Percentiles rank a stretch among this genome's conserved stretches.
Conservation (phyloP, 257 asterid species). For the Vinca minor region DNA sequence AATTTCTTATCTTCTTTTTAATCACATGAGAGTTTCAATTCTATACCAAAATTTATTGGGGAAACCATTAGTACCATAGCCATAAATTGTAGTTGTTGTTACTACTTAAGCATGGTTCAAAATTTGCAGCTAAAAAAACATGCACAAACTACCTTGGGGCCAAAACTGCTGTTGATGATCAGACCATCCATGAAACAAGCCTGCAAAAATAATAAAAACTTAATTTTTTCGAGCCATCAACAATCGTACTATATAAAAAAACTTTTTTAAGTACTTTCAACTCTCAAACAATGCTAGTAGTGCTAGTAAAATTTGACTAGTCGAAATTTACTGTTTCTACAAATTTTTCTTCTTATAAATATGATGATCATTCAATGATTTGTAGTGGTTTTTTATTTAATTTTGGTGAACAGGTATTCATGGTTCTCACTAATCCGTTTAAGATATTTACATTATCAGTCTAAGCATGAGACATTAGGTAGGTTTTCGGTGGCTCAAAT, state of each 20-base stretch:
- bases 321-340: conserved; percentile 6
- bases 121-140: neutral
- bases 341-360: no score
- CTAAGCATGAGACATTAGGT: no score
- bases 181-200: conserved; percentile 9
- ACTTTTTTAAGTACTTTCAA: conserved; percentile 6
- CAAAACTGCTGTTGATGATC: neutral
- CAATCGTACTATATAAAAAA: conserved; percentile 12
- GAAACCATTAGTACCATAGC: neutral
- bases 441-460: no score
- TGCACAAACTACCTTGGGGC: conserved; percentile 5
- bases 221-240: conserved; percentile 26
- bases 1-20: no score
- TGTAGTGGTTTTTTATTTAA: neutral
- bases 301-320: conserved; percentile 8
- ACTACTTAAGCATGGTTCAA: neutral
- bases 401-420: no score
- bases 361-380: conserved; percentile 1
- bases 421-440: no score
- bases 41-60: no score
- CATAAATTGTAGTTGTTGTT: neutral
- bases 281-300: neutral
- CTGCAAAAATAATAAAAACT: conserved; percentile 7
- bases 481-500: no score
- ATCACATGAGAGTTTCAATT: no score